A percentile compares a stretch with the other conserved stretches of the same genome.
Evolutionary conservation across 305 asterid genomes (phyloP).

Genomic region (Fraxinus dipetala): DNA sequence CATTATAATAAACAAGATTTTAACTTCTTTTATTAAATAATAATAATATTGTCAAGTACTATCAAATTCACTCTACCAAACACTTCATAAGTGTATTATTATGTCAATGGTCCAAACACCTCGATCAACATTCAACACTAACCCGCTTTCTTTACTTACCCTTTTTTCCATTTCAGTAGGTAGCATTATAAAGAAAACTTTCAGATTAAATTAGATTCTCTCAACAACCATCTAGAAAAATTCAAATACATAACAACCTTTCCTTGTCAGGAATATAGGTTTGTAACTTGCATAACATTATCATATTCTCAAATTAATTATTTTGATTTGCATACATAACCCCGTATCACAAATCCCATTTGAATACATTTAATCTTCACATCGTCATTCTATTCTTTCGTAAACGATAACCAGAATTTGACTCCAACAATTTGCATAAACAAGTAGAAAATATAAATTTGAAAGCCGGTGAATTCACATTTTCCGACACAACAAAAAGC

Average conservation of each 20-base stretch:
- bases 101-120: slow-evolving; percentile 4
- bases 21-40: background rate
- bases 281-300: slow-evolving; percentile 30
- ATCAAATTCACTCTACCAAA: background rate
- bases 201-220: slow-evolving; percentile 19
- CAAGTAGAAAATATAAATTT: background rate
- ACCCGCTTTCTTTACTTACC: slow-evolving; percentile 17
- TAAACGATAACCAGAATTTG: background rate
- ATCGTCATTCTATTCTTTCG: background rate
- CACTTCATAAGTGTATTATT: slow-evolving; percentile 14
- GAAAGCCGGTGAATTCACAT: background rate
- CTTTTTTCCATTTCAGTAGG: slow-evolving; percentile 34
- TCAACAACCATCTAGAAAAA: no score
- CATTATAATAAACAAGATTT: background rate
- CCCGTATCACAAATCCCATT: background rate
- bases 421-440: background rate
- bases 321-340: slow-evolving; percentile 9
- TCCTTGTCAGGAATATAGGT: background rate
- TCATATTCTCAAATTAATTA: background rate
- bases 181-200: slow-evolving; percentile 49
- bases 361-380: background rate
- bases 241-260: no score
- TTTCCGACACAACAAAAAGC: slow-evolving; percentile 6
- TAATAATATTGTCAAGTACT: background rate
- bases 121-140: slow-evolving; percentile 24